Conservation (phyloP, 495 filamentous ascomycete genomes). For the Podospora didyma region DNA sequence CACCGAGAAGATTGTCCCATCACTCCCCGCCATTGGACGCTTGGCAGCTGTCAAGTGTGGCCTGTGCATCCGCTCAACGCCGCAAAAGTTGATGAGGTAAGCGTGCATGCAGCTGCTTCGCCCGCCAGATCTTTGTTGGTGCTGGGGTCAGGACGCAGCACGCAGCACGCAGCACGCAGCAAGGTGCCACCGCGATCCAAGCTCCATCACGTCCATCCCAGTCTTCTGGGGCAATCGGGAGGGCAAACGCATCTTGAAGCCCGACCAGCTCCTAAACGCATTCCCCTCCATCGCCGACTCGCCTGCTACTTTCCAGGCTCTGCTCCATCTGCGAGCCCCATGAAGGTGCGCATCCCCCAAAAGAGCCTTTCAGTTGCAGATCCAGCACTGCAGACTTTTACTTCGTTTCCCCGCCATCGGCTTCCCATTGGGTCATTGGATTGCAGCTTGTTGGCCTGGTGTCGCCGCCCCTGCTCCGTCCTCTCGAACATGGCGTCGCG, state of each 20-base stretch:
- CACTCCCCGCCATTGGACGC: too few species aligned
- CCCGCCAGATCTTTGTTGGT: conserved; percentile 3
- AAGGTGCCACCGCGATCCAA: background rate
- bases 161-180: too few species aligned
- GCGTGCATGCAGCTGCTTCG: background rate
- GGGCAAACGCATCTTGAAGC: background rate
- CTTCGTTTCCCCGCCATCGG: background rate
- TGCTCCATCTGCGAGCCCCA: background rate
- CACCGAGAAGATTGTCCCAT: too few species aligned
- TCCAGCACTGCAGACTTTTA: background rate
- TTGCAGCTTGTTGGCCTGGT: too few species aligned
- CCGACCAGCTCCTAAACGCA: background rate
- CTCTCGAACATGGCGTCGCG: too few species aligned
- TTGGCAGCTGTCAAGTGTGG: background rate
- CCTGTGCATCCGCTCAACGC: background rate
- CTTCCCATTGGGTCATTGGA: background rate
- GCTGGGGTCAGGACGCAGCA: background rate
- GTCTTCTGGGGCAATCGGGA: background rate
- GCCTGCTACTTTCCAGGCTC: background rate
- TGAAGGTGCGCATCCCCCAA: conserved; percentile 1
- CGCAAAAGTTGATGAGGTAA: conserved; percentile 5
- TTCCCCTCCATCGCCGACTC: background rate
- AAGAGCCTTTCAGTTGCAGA: background rate
- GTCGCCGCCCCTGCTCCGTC: too few species aligned
- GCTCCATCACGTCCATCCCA: background rate